These are phyloP conservation scores for Plasmodium coatneyi DNA, from an alignment of 169 alveolate species.

Conservation along the genomic window DNA sequence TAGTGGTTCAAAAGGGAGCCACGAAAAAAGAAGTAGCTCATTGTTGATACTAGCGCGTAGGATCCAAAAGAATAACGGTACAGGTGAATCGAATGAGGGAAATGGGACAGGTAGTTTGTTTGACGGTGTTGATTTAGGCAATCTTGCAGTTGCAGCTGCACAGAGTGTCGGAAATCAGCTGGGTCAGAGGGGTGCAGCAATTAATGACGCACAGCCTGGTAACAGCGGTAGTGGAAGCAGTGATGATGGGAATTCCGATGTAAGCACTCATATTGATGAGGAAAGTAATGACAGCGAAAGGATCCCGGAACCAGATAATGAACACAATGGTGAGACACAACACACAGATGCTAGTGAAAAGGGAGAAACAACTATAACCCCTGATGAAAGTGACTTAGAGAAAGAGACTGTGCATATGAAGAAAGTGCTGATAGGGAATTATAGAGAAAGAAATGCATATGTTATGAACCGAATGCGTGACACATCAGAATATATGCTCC, in stretches of 20 bases:
- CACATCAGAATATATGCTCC: not conserved
- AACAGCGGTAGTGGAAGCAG: not conserved
- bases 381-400: not conserved
- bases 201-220: not conserved
- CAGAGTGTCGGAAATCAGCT: not conserved
- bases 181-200: not conserved
- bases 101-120: too few relatives aligned
- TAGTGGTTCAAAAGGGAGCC: too few relatives aligned
- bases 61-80: too few relatives aligned
- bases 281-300: not conserved
- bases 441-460: not conserved
- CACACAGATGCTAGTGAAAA: not conserved
- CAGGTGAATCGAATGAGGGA: too few relatives aligned
- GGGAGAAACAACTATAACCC: not conserved
- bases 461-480: not conserved
- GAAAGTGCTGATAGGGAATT: not conserved
- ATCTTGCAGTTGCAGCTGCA: not conserved
- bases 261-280: not conserved
- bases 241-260: not conserved
- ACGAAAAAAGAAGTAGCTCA: too few relatives aligned
- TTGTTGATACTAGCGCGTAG: too few relatives aligned
- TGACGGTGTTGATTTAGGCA: too few relatives aligned
- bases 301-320: not conserved
- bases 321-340: not conserved
- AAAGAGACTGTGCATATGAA: not conserved